Evolutionary conservation across 495 filamentous ascomycete species (phyloP), one percentile per base, ranked within the genome.

Genomic region (Aspergillus bridgeri): DNA sequence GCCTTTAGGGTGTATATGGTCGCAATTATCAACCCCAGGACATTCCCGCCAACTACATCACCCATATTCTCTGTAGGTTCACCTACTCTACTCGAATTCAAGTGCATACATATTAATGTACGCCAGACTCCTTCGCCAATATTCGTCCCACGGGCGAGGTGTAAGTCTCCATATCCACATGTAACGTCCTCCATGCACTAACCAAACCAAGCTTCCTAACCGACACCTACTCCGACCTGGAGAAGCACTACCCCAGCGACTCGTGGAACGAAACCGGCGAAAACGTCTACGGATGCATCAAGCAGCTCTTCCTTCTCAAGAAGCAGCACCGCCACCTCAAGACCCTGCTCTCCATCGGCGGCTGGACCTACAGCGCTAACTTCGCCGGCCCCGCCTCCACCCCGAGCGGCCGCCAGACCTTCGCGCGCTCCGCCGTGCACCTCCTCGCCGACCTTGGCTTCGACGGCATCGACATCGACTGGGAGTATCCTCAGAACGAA

Each of bases 241-340:
- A 96, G 64, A 96, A 94, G 72, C 93, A 93, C 72, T 95, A 92
- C 54, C 60, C 68, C 2, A 54, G 60, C 5, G 76, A 79, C 61
- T 74, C 74, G 2, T 77, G 76, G 74, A 73, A 75, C 57, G 76
- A 77, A 21, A 59, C 56, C n/a, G 76, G 74, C 19, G 69, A 53
- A 55, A 79, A 79, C 59, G 74, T 76, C 21, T 79, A 79, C 44
- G 76, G 76, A 49, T 96, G 90, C 70, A 74, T 93, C 48, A 98
- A 98, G 79, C 94, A 98, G 77, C 84, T 98, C 20, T 90, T 87
- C 73, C 80, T 98, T 20, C 84, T 93, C 33, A 98, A 98, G 81
- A 88, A 88, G 66, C 77, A 82, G 56, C 86, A 98, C 73, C 86
- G 94, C 51, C 87, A 94, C 68, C 76, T 98, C 44, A 96, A 98